These are phyloP conservation scores for Austroboletus eburneus DNA, from an alignment of 768 basidiomycete species.

Conservation along the genomic window DNA sequence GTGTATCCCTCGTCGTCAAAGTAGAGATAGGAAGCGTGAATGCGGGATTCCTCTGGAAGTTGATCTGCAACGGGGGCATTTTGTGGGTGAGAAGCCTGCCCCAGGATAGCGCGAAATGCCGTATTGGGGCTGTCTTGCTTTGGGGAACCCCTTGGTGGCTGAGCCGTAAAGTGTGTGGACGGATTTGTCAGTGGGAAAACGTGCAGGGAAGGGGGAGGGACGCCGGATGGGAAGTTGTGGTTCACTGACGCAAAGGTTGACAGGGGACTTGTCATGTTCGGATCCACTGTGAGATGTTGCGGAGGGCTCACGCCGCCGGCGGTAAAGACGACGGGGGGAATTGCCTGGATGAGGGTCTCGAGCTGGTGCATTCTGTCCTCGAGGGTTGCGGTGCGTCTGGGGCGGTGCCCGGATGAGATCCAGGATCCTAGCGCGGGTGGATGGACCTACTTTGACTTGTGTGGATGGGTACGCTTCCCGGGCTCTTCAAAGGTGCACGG, in stretches of 20 bases:
- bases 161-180: slow-evolving; percentile 65
- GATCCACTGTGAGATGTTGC: slow-evolving; percentile 33
- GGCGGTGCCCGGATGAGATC: slow-evolving; percentile 2
- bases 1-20: slow-evolving; percentile 86
- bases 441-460: slow-evolving; percentile 78
- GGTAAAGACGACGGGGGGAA: slow-evolving; percentile 76
- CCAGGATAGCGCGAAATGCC: slow-evolving; percentile 40
- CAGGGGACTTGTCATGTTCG: slow-evolving; percentile 30
- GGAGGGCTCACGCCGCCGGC: slow-evolving; percentile 43
- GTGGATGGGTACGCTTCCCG: slow-evolving; percentile 79
- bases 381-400: slow-evolving; percentile 73
- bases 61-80: slow-evolving; percentile 35
- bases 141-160: slow-evolving; percentile 40
- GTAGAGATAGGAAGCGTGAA: slow-evolving; percentile 79
- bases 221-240: slow-evolving; percentile 47
- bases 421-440: not conserved
- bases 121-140: slow-evolving; percentile 43
- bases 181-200: slow-evolving; percentile 79
- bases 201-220: slow-evolving; percentile 76
- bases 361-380: slow-evolving; percentile 89
- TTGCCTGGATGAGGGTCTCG: slow-evolving; percentile 79
- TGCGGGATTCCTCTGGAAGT: slow-evolving; percentile 55
- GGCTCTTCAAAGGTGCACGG: slow-evolving; percentile 86
- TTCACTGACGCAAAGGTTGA: slow-evolving; percentile 38
- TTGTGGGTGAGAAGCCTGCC: slow-evolving; percentile 29